Base-by-base conservation (phyloP, 768 basidiomycete genomes). In the Pulveroboletus sp. region DNA sequence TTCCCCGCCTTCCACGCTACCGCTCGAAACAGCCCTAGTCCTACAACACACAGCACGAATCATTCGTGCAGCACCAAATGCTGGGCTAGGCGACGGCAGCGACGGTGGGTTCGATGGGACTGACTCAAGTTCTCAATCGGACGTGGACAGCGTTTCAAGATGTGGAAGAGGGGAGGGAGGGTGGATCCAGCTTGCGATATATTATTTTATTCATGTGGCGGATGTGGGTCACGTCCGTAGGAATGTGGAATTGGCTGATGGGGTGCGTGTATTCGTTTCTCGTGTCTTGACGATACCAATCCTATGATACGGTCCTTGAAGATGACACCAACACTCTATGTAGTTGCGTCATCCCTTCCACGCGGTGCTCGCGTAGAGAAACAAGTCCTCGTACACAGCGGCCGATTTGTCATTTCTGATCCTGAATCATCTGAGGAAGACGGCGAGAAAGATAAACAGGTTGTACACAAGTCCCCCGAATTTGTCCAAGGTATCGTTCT, bases 11-110 rank as follows among this genome's bases (percentile, higher is more conserved):
- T 43, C 67, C 20, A 51, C 63, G 6, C 55, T 90, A 44, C 68
- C 79, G 0, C 59, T 72, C 11, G 91, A 98, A 68, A 75, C 80
- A 2, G 85, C 88, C 1, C 72, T 98, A 8, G 77, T 80, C 1
- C 76, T 83, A 35, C 94, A 97, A 59, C 97, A 99, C 63, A 83
- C 84, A 2, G 64, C 74, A 9, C 80, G 90, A 38, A 77, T 98
- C 24, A 67, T 78, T 43, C 55, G 67, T 0, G 68, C 75, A 5
- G 85, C 85, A 0, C 67, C 94, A 21, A 70, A 75, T 55, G 74
- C 71, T 27, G 32, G 78, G 68, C 32, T 56, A 11, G 62, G 64
- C 8, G 53, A 65, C 23, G 65, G 53, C 2, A 62, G 53, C 25
- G 58, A 59, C 1, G 65, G 65, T 19, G 64, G 64, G 2, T 65